Conservation (phyloP, 2,329 filamentous ascomycete genomes). For the Exophiala lecanii-corni region DNA sequence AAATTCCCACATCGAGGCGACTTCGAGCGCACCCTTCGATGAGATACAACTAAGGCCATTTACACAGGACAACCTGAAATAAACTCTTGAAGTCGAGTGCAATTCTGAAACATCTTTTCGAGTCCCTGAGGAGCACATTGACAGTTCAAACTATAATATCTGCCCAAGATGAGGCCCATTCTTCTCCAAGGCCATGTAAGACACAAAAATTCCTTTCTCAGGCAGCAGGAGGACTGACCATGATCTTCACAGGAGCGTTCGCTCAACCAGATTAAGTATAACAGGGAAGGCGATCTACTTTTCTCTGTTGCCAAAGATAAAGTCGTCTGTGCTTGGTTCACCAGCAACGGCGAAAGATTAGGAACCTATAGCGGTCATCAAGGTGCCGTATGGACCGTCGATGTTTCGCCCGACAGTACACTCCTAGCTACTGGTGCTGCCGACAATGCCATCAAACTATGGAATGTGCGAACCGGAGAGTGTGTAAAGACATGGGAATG, state of each 20-base stretch:
- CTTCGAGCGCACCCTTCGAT: background rate
- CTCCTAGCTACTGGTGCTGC: conserved; percentile 92
- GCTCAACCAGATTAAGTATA: conserved; percentile 93
- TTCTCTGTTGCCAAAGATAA: conserved; percentile 97
- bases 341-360: conserved; percentile 95
- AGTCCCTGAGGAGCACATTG: no score
- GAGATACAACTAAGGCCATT: no score
- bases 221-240: conserved; percentile 19
- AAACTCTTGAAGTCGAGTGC: no score
- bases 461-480: conserved; percentile 90
- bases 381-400: conserved; percentile 97
- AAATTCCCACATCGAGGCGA: conserved; percentile 4
- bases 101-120: no score
- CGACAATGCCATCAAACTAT: conserved; percentile 96
- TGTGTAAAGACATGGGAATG: conserved; percentile 98
- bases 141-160: no score
- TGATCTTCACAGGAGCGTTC: conserved; percentile 65
- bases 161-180: conserved; percentile 95
- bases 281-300: conserved; percentile 90
- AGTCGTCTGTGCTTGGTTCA: conserved; percentile 93
- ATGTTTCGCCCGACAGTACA: conserved; percentile 86
- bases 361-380: conserved; percentile 96
- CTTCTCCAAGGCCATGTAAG: conserved; percentile 82
- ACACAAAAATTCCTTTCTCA: conserved; percentile 14
- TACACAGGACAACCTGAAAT: no score